Percentiles rank a stretch among this genome's conserved stretches.
These are phyloP conservation scores for Aspergillus homomorphus DNA, from an alignment of 495 filamentous ascomycete genomes.

Conservation along the genomic window DNA sequence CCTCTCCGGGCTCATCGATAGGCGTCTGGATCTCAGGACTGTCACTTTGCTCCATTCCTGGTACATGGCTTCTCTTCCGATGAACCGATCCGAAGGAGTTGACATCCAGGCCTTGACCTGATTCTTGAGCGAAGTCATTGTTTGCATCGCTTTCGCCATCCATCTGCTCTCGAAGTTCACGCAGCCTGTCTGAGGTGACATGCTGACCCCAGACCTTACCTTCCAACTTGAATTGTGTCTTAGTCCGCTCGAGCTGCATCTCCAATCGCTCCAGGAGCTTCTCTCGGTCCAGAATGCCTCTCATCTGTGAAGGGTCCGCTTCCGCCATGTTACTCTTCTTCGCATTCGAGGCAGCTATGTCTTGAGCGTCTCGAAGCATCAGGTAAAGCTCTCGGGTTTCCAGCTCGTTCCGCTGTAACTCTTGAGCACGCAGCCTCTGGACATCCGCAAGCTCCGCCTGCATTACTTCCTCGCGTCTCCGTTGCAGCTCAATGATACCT, in stretches of 20 bases:
- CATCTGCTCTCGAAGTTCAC: constrained; percentile 93
- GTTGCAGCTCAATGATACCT: constrained; percentile 82
- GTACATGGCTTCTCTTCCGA: constrained; percentile 56
- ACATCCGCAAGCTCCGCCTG: constrained; percentile 87
- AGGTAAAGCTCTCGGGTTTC: constrained; percentile 96
- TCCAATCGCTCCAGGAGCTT: constrained; percentile 88
- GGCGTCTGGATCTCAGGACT: constrained; percentile 34
- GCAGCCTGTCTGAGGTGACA: constrained; percentile 84
- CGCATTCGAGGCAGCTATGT: constrained; percentile 84
- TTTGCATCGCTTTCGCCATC: constrained; percentile 57
- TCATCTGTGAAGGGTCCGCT: constrained; percentile 72
- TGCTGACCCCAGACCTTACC: constrained; percentile 88
- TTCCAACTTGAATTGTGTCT: constrained; percentile 97
- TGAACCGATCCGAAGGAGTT: constrained; percentile 66
- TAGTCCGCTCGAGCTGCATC: constrained; percentile 91
- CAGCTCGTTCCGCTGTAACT: constrained; percentile 90
- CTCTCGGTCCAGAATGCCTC: constrained; percentile 90
- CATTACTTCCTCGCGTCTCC: constrained; percentile 77
- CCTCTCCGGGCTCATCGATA: constrained; percentile 40
- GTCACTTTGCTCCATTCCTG: constrained; percentile 40
- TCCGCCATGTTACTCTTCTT: constrained; percentile 63
- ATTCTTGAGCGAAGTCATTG: constrained; percentile 51
- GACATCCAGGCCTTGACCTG: constrained; percentile 45
- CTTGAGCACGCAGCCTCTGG: constrained; percentile 81
- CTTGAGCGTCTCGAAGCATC: constrained; percentile 97